Conservation (phyloP, 345 rosid genomes). For the Eucalyptus cladocalyx region DNA sequence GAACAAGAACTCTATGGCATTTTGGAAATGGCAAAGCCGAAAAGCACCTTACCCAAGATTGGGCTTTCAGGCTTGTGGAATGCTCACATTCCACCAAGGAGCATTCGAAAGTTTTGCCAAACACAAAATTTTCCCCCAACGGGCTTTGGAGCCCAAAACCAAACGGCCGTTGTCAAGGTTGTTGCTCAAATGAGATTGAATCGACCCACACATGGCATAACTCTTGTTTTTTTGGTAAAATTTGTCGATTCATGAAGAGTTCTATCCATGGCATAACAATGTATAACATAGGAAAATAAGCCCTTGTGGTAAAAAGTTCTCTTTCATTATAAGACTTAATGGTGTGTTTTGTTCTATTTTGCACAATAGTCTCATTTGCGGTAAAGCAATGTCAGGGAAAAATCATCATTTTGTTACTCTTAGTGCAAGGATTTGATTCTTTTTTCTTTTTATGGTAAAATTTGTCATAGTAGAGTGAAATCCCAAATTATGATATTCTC, state of each 20-base stretch:
- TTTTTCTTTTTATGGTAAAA: not conserved
- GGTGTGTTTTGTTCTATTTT: not conserved
- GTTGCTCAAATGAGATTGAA: not conserved
- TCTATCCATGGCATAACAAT: rapidly evolving
- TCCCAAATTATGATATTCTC: not conserved
- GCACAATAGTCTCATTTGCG: not conserved
- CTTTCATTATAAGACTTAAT: not conserved
- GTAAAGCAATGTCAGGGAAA: not conserved
- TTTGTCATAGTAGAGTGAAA: not conserved
- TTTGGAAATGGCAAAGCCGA: too few relatives aligned
- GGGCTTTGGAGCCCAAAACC: too few relatives aligned
- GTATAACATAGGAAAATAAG: not conserved
- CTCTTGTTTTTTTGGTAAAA: not conserved
- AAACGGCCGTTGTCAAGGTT: too few relatives aligned
- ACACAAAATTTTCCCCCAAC: too few relatives aligned
- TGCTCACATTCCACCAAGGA: too few relatives aligned
- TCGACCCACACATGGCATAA: rapidly evolving
- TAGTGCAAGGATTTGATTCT: not conserved
- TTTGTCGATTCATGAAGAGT: not conserved
- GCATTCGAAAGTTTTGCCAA: too few relatives aligned
- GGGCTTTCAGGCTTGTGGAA: too few relatives aligned
- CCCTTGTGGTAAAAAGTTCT: not conserved
- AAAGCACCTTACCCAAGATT: too few relatives aligned
- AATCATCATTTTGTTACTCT: not conserved
- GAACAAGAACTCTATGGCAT: too few relatives aligned